Conservation (phyloP, 169 alveolate species). For the Plasmodium relictum region DNA sequence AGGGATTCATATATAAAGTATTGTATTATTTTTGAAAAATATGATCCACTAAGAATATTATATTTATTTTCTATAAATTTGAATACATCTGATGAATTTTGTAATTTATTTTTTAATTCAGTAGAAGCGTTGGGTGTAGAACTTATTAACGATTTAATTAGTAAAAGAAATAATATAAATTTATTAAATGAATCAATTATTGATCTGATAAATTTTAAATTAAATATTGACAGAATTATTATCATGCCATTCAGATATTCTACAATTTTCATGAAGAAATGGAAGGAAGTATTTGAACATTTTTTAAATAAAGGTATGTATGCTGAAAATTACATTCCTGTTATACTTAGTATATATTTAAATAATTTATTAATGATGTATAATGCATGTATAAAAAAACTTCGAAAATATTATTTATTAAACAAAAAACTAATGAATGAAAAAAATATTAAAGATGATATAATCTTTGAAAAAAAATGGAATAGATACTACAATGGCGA, state of each 20-base stretch:
- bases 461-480: constrained; percentile 11
- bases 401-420: constrained; percentile 27
- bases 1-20: constrained; percentile 26
- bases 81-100: constrained; percentile 30
- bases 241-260: constrained; percentile 63
- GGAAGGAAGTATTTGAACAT: constrained; percentile 70
- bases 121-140: constrained; percentile 30
- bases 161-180: constrained; percentile 26
- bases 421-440: constrained; percentile 31
- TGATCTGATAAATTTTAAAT: constrained; percentile 41
- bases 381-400: constrained; percentile 52
- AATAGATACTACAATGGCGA: constrained; percentile 11
- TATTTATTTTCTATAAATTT: constrained; percentile 63
- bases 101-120: constrained; percentile 48
- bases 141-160: constrained; percentile 35
- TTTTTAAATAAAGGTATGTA: constrained; percentile 57
- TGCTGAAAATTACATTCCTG: constrained; percentile 63
- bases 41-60: constrained; percentile 48
- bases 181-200: constrained; percentile 28
- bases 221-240: constrained; percentile 64
- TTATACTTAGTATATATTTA: constrained; percentile 62
- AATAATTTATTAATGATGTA: constrained; percentile 60
- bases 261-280: constrained; percentile 34
- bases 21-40: constrained; percentile 67
- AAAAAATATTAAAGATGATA: constrained; percentile 7